Evolutionary conservation across 306 rosid species (phyloP).

Genomic region (Cicer pinnatifidum): DNA sequence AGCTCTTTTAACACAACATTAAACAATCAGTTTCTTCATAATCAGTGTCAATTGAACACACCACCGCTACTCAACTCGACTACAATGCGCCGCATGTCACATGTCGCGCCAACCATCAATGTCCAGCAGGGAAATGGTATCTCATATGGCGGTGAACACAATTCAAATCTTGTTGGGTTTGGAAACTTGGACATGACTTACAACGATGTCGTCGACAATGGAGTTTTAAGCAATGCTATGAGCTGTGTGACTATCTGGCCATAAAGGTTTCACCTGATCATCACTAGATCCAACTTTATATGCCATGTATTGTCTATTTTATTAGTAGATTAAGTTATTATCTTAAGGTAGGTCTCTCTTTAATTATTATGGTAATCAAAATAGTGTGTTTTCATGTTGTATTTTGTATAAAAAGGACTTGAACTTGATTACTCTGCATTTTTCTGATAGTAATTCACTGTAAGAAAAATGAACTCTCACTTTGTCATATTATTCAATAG

Average conservation of each 20-base stretch:
- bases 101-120: constrained; percentile 65
- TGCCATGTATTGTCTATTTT: constrained; percentile 16
- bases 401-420: constrained; percentile 44
- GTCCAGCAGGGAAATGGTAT: constrained; percentile 59
- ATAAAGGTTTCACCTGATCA: constrained; percentile 28
- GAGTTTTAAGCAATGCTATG: constrained; percentile 54
- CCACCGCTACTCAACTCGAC: constrained; percentile 52
- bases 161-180: constrained; percentile 49
- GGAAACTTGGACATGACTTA: constrained; percentile 50
- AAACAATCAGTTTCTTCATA: constrained; percentile 62
- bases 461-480: neutral
- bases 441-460: constrained; percentile 21
- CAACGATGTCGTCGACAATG: constrained; percentile 48
- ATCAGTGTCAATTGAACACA: constrained; percentile 59
- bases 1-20: constrained; percentile 61
- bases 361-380: constrained; percentile 31
- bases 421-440: constrained; percentile 11
- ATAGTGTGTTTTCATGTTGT: constrained; percentile 29
- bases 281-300: constrained; percentile 30
- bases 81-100: constrained; percentile 48
- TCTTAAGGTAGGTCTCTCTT: constrained; percentile 8
- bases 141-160: constrained; percentile 57
- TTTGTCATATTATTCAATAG: neutral
- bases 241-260: constrained; percentile 59
- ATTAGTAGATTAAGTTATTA: constrained; percentile 30